phyloP scores from a whole-genome alignment of 768 basidiomycete species.

The Tremella fuciformis region DNA sequence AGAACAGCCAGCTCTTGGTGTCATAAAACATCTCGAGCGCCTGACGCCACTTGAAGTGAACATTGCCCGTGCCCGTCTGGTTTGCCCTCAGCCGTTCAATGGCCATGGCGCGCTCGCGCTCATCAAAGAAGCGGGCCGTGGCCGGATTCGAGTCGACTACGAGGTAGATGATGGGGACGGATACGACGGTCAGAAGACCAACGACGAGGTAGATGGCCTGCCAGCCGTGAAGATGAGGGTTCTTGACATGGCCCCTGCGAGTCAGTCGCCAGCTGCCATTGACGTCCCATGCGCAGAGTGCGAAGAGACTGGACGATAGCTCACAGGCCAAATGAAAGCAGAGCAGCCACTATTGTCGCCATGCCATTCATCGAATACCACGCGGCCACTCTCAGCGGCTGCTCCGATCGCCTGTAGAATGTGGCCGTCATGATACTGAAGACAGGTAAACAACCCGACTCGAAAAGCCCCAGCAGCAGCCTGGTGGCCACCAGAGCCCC shows the following conservation, averaged over 20 bases:
- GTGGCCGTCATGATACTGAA: constrained; percentile 53
- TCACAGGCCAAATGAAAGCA: constrained; percentile 49
- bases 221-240: constrained; percentile 31
- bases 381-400: constrained; percentile 37
- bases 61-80: constrained; percentile 49
- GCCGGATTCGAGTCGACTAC: constrained; percentile 38
- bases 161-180: constrained; percentile 41
- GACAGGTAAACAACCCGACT: constrained; percentile 50
- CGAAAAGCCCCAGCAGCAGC: constrained; percentile 52
- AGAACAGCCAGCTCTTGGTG: constrained; percentile 38
- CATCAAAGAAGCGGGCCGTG: constrained; percentile 41
- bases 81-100: constrained; percentile 48
- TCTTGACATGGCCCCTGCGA: constrained; percentile 37
- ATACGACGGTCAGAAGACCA: constrained; percentile 41
- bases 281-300: neutral
- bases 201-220: constrained; percentile 46
- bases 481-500: constrained; percentile 44
- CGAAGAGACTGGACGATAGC: neutral
- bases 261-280: neutral
- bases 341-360: constrained; percentile 41
- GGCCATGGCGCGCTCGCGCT: constrained; percentile 41
- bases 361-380: constrained; percentile 49
- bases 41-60: constrained; percentile 44
- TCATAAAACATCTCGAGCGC: constrained; percentile 40
- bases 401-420: constrained; percentile 47